Evolutionary conservation across 2,329 filamentous ascomycete species (phyloP).

Genomic region (Trichophaea hybrida): DNA sequence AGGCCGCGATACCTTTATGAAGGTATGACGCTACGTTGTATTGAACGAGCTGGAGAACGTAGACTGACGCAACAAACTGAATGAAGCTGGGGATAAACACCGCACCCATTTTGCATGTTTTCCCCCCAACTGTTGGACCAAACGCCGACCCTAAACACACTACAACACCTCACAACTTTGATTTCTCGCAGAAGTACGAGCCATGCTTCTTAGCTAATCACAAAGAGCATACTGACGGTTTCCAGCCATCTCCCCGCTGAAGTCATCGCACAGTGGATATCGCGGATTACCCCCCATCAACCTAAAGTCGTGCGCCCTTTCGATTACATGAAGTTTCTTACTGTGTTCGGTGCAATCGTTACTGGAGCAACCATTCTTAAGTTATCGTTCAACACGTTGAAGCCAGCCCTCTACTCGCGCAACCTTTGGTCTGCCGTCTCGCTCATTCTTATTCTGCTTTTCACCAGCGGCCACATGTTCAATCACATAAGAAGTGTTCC

Average conservation of each 20-base stretch:
- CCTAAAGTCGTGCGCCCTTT: slow-evolving; percentile 69
- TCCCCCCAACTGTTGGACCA: slow-evolving; percentile 69
- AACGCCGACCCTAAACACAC: slow-evolving; percentile 50
- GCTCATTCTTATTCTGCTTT: slow-evolving; percentile 76
- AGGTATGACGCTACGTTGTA: slow-evolving; percentile 41
- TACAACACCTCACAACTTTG: slow-evolving; percentile 53
- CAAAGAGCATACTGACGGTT: not conserved
- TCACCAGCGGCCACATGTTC: slow-evolving; percentile 97
- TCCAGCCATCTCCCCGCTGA: slow-evolving; percentile 22
- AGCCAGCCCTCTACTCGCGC: slow-evolving; percentile 73
- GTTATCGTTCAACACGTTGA: slow-evolving; percentile 61
- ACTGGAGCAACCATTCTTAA: slow-evolving; percentile 53
- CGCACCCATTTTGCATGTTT: slow-evolving; percentile 76
- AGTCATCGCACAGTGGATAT: slow-evolving; percentile 46
- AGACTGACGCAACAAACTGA: not conserved
- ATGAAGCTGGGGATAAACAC: slow-evolving; percentile 78
- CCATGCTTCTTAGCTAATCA: not conserved
- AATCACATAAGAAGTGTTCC: slow-evolving; percentile 95
- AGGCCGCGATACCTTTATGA: slow-evolving; percentile 72
- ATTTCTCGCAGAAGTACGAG: slow-evolving; percentile 64
- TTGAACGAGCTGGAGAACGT: not conserved
- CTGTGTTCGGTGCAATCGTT: slow-evolving; percentile 52
- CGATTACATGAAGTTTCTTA: slow-evolving; percentile 67
- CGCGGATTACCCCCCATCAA: slow-evolving; percentile 63
- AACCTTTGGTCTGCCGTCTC: slow-evolving; percentile 88